A percentile compares a stretch with the other conserved stretches of the same genome.
Evolutionary conservation across 441 rosid species (phyloP).

Genomic region (Geranium incanum): DNA sequence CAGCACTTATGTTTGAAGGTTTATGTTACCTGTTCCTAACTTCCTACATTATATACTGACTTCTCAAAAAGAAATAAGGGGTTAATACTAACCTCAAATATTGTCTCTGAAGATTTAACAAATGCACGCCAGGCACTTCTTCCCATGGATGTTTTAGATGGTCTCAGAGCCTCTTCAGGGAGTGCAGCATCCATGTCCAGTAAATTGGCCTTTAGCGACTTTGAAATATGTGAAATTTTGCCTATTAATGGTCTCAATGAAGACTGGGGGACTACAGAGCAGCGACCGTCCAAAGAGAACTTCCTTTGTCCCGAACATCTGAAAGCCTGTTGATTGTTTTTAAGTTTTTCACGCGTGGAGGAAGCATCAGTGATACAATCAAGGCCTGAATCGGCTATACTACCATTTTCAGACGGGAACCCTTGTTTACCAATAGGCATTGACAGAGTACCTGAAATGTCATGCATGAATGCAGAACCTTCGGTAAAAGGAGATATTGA

Average conservation of each 20-base stretch:
- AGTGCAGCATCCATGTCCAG: conserved; percentile 95
- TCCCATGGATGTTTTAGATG: conserved; percentile 52
- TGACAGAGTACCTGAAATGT: conserved; percentile 29
- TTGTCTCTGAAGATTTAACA: conserved; percentile 75
- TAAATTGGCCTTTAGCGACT: conserved; percentile 63
- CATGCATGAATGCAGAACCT: conserved; percentile 40
- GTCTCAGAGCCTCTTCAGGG: conserved; percentile 64
- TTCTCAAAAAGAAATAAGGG: conserved; percentile 14
- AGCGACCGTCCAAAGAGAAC: conserved; percentile 27
- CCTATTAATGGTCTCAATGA: conserved; percentile 68
- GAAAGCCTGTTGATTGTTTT: conserved; percentile 25
- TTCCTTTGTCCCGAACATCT: conserved; percentile 39
- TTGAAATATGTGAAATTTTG: conserved; percentile 42
- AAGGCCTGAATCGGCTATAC: conserved; percentile 28
- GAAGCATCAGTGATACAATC: conserved; percentile 29
- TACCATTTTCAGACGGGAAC: conserved; percentile 27
- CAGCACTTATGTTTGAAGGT: not conserved
- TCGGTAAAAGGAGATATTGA: conserved; percentile 40
- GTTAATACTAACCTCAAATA: conserved; percentile 62
- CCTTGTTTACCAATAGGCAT: conserved; percentile 24
- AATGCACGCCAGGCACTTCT: conserved; percentile 80
- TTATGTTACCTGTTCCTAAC: not conserved
- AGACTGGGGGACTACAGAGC: conserved; percentile 68
- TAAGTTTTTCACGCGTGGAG: conserved; percentile 25
- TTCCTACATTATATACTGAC: not conserved